Base-by-base conservation (phyloP, 1,284 basidiomycete genomes). In the Ceratobasidium sp. region DNA sequence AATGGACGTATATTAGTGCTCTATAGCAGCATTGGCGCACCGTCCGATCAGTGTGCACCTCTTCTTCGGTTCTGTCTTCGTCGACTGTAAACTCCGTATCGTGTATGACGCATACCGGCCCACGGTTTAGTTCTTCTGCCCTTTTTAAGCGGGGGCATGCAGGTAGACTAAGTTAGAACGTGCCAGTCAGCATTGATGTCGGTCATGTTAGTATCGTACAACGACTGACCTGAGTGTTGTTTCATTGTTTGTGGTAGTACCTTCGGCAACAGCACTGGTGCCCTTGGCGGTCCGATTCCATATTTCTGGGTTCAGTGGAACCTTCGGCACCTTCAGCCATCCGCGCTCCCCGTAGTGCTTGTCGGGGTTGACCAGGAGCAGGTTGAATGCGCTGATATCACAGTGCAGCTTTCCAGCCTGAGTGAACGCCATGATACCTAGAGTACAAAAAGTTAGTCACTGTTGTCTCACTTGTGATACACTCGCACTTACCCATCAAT, bases 341-440 rank as follows among this genome's bases (percentile, higher is more conserved):
- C 56, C 26, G 13, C 26, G 56, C 26, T 28, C 26, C 26, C 56
- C 56, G 26, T 59, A 59, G 28, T 59, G 56, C 26, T 59, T 48
- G 20, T 48, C 26, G 6, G 62, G 62, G 42, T 65, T 48, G 23
- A 65, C 26, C n/a, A 65, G 42, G 26, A 65, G 62, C 42, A 65
- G 33, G 62, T 65, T 65, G 62, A 46, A 65, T 65, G 62, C 62
- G n/a, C 44, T 65, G 33, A 65, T 65, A 26, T 65, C 62, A n/a
- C 62, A 65, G 20, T 65, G 62, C 23, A 65, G 42, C 42, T 65
- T 65, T 10, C 23, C 42, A 23, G 62, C 62, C 26, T 65, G 40
- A n/a, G 62, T 65, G 17, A 65, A 65, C 20, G 62, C 62, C 62
- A 65, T 65, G 12, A 65, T 65, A 23, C 62, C 62, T 65, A 42